These are phyloP conservation scores for Colletotrichum karsti DNA, from an alignment of 2,329 filamentous ascomycete species.

Conservation along the genomic window DNA sequence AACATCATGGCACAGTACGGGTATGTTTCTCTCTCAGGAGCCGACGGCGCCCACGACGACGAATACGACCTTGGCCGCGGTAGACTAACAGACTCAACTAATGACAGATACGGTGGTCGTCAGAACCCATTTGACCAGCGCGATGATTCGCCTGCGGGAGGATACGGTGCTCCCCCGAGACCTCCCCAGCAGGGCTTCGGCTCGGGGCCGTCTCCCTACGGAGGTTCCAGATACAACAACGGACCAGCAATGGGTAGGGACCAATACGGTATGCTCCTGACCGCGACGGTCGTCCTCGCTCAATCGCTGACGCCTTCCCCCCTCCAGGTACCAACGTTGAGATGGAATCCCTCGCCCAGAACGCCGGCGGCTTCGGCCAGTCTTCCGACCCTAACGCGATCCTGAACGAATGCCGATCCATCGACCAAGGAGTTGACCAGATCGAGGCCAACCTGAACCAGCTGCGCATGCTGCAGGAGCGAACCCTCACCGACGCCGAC, in stretches of 20 bases:
- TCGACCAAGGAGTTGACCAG: slow-evolving; percentile 78
- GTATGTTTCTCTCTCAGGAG: slow-evolving; percentile 42
- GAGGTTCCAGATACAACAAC: slow-evolving; percentile 33
- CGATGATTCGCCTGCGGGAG: slow-evolving; percentile 42
- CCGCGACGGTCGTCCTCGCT: slow-evolving; percentile 15
- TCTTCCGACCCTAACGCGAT: slow-evolving; percentile 75
- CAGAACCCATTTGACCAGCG: slow-evolving; percentile 69
- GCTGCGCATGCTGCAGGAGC: slow-evolving; percentile 75
- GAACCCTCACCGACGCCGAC: slow-evolving; percentile 79
- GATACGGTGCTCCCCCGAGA: slow-evolving; percentile 35
- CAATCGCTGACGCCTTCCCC: slow-evolving; percentile 5
- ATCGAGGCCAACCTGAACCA: slow-evolving; percentile 78
- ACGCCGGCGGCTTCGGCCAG: slow-evolving; percentile 54
- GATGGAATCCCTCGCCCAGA: slow-evolving; percentile 72
- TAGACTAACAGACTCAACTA: slow-evolving; percentile 39
- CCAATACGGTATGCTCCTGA: slow-evolving; percentile 18
- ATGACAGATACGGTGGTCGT: slow-evolving; percentile 60
- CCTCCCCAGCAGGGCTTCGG: slow-evolving; percentile 28
- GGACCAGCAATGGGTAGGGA: slow-evolving; percentile 31
- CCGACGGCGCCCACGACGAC: slow-evolving; percentile 20
- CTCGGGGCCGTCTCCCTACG: slow-evolving; percentile 31
- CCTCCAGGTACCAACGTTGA: slow-evolving; percentile 67
- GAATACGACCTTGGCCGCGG: slow-evolving; percentile 23
- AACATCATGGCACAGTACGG: slow-evolving; percentile 56
- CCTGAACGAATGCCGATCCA: slow-evolving; percentile 84